Percentiles rank a stretch among this genome's conserved stretches.
Conservation (phyloP, 2,329 filamentous ascomycete species). For the Ascochyta koolunga region DNA sequence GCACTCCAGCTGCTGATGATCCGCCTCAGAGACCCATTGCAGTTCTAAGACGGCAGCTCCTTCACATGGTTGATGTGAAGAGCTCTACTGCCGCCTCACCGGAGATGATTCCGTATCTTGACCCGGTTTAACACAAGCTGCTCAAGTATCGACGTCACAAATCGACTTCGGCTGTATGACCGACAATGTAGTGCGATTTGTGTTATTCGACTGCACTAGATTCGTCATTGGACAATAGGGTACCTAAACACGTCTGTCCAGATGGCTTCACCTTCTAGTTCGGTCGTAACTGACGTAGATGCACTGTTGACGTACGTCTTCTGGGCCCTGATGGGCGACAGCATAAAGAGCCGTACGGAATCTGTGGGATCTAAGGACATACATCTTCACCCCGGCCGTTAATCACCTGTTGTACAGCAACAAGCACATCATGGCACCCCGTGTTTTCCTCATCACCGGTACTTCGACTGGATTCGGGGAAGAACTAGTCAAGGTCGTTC, state of each 20-base stretch:
- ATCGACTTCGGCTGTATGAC: neutral
- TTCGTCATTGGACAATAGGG: constrained; percentile 1
- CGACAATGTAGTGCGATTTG: neutral
- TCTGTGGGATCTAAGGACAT: neutral
- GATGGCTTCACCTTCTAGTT: neutral
- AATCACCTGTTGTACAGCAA: neutral
- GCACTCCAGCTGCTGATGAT: neutral
- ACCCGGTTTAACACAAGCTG: neutral
- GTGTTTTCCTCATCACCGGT: constrained; percentile 56
- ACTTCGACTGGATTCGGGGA: constrained; percentile 56
- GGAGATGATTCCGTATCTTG: neutral
- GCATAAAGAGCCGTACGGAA: constrained; percentile 3
- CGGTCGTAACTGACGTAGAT: neutral
- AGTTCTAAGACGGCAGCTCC: neutral
- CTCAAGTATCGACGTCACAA: constrained; percentile 1
- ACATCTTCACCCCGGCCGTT: neutral
- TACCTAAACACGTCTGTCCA: neutral
- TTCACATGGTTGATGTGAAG: neutral
- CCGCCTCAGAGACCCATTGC: neutral
- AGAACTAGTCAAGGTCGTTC: constrained; percentile 51
- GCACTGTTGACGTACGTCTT: constrained; percentile 3
- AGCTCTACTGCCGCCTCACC: too few species aligned
- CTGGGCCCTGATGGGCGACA: constrained; percentile 1
- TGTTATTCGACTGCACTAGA: neutral
- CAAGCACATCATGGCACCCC: constrained; percentile 45